Evolutionary conservation across 768 basidiomycete species (phyloP), one percentile per base, ranked within the genome.

Genomic region (Boletus pseudopeckii): DNA sequence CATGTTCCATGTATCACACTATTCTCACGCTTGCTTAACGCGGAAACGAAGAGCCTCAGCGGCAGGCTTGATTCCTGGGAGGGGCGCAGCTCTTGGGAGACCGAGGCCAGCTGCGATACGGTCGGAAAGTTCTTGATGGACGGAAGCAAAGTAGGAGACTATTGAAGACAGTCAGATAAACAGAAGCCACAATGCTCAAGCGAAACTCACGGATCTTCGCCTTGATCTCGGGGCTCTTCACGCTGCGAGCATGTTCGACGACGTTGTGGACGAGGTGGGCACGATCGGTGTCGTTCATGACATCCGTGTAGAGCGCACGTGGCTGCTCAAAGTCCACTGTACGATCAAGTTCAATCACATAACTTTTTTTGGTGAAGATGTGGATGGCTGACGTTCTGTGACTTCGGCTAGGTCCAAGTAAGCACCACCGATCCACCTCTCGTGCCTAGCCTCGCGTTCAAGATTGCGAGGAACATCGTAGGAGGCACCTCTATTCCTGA

Each of bases 291-390:
- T 88, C 82, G 50, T 76, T 78, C 79, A 85, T 82, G n/a, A 90
- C 88, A 58, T 77, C 81, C 53, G 62, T 65, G 77, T 83, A 91
- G 50, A 91, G 70, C 22, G 76, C 80, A 53, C 88, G 84, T 13
- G 89, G 89, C 67, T 90, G 90, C 74, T 90, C 89, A 63, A 91
- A 92, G 75, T 92, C 89, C 59, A 90, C 87, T 89, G 51, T 2
- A 58, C 28, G 7, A 30, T 46, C 24, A 48, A 45, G 7, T 8
- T 53, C 33, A 50, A 10, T 42, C 9, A 50, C 11, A 15, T 20
- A 5, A 47, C 30, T 22, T 40, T 20, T 22, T 47, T 24, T 39
- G 15, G 18, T 5, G 40, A 22, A 17, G 40, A 38, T 49, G 41
- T 24, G 32, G 38, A 51, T 34, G 57, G 74, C 89, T 69, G 61